phyloP scores from a whole-genome alignment of 2,329 filamentous ascomycete species.

The Neofusicoccum laricinum region DNA sequence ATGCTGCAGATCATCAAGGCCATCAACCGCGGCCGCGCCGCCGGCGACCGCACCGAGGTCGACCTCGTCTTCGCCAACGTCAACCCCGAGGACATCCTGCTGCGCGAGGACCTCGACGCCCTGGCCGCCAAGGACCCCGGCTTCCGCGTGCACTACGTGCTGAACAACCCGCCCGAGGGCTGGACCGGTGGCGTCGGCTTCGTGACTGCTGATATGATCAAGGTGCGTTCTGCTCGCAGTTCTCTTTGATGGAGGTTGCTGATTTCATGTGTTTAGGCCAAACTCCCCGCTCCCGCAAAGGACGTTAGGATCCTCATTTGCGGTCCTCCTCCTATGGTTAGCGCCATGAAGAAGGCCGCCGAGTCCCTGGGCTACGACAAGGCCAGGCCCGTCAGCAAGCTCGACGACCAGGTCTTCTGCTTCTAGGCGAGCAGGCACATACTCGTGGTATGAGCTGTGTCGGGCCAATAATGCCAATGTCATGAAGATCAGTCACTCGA shows the following conservation, averaged over 20 bases:
- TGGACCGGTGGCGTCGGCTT: slow-evolving; percentile 95
- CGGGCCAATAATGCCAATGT: neutral
- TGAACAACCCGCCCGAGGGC: slow-evolving; percentile 89
- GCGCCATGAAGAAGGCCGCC: slow-evolving; percentile 93
- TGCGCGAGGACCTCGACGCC: slow-evolving; percentile 86
- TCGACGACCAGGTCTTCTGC: slow-evolving; percentile 96
- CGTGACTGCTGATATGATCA: slow-evolving; percentile 93
- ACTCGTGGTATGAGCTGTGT: neutral
- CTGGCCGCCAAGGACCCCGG: slow-evolving; percentile 72
- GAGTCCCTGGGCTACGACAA: slow-evolving; percentile 88
- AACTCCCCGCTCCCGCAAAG: slow-evolving; percentile 74
- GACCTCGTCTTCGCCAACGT: slow-evolving; percentile 98
- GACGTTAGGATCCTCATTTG: slow-evolving; percentile 95
- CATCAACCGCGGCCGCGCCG: slow-evolving; percentile 72
- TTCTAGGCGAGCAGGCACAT: slow-evolving; percentile 57
- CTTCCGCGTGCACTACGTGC: slow-evolving; percentile 89
- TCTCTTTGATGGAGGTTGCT: slow-evolving; percentile 15
- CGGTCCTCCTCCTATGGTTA: slow-evolving; percentile 94
- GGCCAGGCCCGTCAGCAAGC: slow-evolving; percentile 91
- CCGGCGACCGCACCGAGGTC: slow-evolving; percentile 76
- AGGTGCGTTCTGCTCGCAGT: slow-evolving; percentile 51
- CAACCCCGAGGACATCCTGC: slow-evolving; percentile 83
- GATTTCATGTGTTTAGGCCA: slow-evolving; percentile 54
- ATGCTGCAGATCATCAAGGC: slow-evolving; percentile 97
- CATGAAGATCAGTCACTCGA: neutral